These are phyloP conservation scores for Pterula multifida DNA, from an alignment of 1,284 basidiomycete genomes.

Conservation along the genomic window DNA sequence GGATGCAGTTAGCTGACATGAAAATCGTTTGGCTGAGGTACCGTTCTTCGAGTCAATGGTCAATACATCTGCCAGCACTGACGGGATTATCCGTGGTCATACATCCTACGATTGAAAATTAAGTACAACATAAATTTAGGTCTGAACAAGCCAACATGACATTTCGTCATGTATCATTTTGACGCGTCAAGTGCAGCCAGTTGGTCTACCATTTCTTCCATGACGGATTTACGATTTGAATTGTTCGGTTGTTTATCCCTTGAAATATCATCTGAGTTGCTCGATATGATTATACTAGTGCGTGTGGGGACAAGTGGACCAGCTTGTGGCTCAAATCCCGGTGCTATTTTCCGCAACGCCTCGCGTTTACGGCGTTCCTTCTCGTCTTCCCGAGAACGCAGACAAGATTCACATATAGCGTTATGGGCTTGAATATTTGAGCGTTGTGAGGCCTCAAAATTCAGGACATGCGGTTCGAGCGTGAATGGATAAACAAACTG, in stretches of 20 bases:
- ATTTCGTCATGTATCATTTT: no score
- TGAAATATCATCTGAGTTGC: conserved; percentile 9
- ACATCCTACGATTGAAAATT: not conserved
- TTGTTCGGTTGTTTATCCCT: conserved; percentile 15
- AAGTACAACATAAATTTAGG: not conserved
- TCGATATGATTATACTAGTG: conserved; percentile 11
- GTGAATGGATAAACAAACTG: conserved; percentile 94
- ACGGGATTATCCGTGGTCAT: not conserved
- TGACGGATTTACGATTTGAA: conserved; percentile 36
- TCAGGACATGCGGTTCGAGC: conserved; percentile 74
- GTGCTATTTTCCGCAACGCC: conserved; percentile 60
- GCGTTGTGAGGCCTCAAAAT: conserved; percentile 57
- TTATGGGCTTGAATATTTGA: conserved; percentile 53
- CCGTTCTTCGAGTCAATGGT: no score
- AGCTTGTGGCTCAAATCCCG: conserved; percentile 56
- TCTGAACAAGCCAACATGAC: no score
- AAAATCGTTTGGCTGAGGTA: no score
- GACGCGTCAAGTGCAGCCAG: conserved; percentile 50
- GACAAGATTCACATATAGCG: conserved; percentile 55
- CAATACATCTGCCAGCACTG: no score
- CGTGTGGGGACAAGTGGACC: conserved; percentile 45
- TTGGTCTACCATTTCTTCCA: conserved; percentile 74
- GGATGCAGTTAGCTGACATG: no score
- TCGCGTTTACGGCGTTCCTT: conserved; percentile 70
- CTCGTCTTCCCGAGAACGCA: conserved; percentile 62